Evolutionary conservation across 2,329 filamentous ascomycete genomes (phyloP), one percentile per base, ranked within the genome.

Genomic region (Fusarium sp.): DNA sequence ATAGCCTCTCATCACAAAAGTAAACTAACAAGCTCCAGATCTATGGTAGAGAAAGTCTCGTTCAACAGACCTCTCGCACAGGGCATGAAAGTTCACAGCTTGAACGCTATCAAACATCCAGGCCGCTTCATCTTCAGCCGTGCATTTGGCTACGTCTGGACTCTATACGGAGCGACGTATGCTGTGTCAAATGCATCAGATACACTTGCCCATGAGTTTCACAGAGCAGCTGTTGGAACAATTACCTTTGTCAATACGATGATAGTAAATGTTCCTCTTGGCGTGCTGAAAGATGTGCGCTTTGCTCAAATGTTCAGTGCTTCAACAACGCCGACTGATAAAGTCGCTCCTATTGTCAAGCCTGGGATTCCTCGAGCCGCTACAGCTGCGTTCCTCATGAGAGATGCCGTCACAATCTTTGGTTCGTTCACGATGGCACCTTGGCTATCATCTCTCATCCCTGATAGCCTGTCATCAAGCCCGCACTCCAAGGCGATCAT

Each of bases 351-450:
- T 8, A 58, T 65, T 7, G 60, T 64, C 10, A 68, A 60, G 14
- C 60, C 64, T 2, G 73, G 63, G 6, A 54, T 80, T 1, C 75
- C 79, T 0, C 74, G 63, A n/a, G 74, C 78, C 5, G 77, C 77
- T 1, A 77, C 78, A 1, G 73, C 74, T 12, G 71, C 79, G 0
- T 81, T 81, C 11, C 66, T 81, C 0, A 59, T 80, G 8, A 69
- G 80, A 55, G 80, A 81, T 48, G 77, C 75, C 3, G 69, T 81
- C 24, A 81, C 80, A 0, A 79, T 81, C 26, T 81, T 81, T 59
- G 80, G 80, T 0, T 81, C 80, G 0, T 81, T 81, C 22, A 79
- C 77, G 0, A 73, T 81, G 63, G 79, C 80, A 4, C 77, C 75
- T 2, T 73, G 69, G 64, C 18, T 81, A 0, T 78, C 80, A 1